These are phyloP conservation scores for Talaromyces wortmannii DNA, from an alignment of 495 filamentous ascomycete species.

Conservation along the genomic window DNA sequence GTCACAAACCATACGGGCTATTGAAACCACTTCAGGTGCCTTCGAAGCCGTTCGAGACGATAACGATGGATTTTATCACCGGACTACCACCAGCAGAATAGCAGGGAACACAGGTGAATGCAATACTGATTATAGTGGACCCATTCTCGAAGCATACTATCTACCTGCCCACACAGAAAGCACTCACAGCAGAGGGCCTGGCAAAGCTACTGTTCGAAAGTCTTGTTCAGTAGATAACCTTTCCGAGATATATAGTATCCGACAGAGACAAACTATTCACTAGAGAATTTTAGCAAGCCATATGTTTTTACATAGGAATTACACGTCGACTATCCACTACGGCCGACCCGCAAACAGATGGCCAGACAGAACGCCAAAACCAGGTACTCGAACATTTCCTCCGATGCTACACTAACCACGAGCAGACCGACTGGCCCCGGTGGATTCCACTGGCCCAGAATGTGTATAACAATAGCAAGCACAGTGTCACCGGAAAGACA, in stretches of 20 bases:
- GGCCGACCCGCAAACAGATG: slow-evolving; percentile 4
- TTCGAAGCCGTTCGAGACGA: not conserved
- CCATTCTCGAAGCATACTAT: slow-evolving; percentile 6
- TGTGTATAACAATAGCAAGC: not conserved
- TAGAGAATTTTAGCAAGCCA: not conserved
- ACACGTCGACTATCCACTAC: too few species aligned
- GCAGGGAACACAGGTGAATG: not conserved
- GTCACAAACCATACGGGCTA: slow-evolving; percentile 6
- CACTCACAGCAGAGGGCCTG: not conserved
- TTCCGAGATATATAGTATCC: not conserved
- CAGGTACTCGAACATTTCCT: slow-evolving; percentile 13
- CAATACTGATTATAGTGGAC: slow-evolving; percentile 12
- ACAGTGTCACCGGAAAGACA: not conserved
- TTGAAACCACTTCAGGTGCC: slow-evolving; percentile 3
- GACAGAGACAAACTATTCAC: slow-evolving; percentile 4
- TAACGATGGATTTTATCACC: slow-evolving; percentile 13
- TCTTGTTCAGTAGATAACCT: not conserved
- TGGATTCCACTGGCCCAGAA: slow-evolving; percentile 10
- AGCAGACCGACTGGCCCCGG: slow-evolving; percentile 11
- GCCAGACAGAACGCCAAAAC: slow-evolving; percentile 10
- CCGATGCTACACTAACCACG: slow-evolving; percentile 9
- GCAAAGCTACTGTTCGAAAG: slow-evolving; percentile 2
- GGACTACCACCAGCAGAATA: slow-evolving; percentile 1
- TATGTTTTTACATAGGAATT: slow-evolving; percentile 7
- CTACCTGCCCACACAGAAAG: slow-evolving; percentile 4